phyloP scores from a whole-genome alignment of 306 rosid species.

The Rosa multiflora region DNA sequence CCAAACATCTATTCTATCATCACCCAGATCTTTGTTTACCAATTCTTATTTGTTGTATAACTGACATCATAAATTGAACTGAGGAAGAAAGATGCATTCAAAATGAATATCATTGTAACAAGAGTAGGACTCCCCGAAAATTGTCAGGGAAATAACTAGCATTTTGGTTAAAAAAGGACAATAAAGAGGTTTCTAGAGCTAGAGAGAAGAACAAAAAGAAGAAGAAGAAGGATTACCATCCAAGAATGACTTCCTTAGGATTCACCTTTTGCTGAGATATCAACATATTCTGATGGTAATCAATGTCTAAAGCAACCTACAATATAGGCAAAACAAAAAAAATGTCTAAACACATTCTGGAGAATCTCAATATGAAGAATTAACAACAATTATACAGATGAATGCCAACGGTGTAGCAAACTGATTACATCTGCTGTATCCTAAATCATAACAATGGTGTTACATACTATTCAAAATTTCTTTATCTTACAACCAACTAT shows the following conservation, averaged over 20 bases:
- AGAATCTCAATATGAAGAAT: neutral
- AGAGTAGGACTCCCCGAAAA: neutral
- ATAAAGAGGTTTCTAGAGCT: neutral
- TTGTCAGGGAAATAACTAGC: neutral
- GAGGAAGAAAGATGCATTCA: neutral
- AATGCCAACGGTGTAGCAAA: neutral
- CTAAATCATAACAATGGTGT: neutral
- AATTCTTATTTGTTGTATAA: neutral
- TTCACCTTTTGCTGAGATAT: constrained; percentile 86
- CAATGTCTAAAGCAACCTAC: constrained; percentile 95
- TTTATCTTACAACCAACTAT: neutral
- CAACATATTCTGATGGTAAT: constrained; percentile 91
- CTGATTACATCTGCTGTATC: neutral
- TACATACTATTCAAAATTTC: neutral
- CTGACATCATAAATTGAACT: neutral
- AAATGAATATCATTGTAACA: neutral
- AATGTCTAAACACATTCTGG: neutral
- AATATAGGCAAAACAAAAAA: neutral
- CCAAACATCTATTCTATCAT: neutral
- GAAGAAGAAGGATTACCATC: constrained; percentile 54
- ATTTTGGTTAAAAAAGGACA: neutral
- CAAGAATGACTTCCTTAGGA: constrained; percentile 91
- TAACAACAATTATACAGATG: neutral
- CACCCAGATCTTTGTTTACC: neutral
- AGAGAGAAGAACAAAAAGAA: neutral